Evolutionary conservation across 257 asterid species (phyloP).

Genomic region (Lycium barbarum): DNA sequence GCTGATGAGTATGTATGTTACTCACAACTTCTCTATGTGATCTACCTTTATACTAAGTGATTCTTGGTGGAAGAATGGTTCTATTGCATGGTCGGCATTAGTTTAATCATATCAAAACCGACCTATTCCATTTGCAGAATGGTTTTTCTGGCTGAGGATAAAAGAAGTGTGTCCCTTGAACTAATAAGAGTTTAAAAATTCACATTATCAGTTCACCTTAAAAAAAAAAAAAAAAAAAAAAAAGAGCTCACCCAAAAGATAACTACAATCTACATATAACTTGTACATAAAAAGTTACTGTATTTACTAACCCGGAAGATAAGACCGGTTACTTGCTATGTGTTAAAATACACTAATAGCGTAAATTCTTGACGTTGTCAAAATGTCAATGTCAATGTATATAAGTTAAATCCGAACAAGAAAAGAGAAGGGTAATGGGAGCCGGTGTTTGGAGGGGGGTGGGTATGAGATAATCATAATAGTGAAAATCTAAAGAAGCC

Average conservation of each 20-base stretch:
- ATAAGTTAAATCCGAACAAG: conserved; percentile 26
- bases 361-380: no score
- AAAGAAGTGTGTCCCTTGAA: conserved; percentile 20
- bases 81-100: conserved; percentile 54
- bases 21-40: conserved; percentile 13
- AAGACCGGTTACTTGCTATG: no score
- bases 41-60: conserved; percentile 43
- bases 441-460: background rate
- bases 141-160: conserved; percentile 50
- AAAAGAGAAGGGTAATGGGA: background rate
- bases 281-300: background rate
- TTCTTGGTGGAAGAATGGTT: conserved; percentile 50
- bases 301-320: no score
- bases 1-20: background rate
- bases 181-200: background rate
- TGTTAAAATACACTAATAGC: no score
- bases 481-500: conserved; percentile 31
- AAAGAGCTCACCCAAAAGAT: background rate
- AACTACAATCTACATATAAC: background rate
- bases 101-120: conserved; percentile 51
- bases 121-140: conserved; percentile 52
- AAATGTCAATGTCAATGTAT: background rate
- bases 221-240: no score
- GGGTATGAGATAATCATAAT: conserved; percentile 28
- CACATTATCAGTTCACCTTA: no score